Conservation (phyloP, 768 basidiomycete genomes). For the Clitopilus passeckerianus region DNA sequence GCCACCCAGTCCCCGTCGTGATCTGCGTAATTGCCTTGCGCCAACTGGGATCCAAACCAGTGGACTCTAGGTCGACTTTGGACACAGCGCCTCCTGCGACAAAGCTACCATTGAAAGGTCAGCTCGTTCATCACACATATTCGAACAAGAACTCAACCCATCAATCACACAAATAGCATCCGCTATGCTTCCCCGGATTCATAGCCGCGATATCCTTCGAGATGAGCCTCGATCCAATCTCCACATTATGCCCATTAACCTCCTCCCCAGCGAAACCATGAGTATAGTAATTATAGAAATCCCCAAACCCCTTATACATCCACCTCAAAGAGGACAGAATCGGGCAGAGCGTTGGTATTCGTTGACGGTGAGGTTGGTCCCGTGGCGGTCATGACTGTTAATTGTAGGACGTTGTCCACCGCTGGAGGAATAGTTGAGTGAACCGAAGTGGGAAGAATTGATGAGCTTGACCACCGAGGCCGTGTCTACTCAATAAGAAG, state of each 20-base stretch:
- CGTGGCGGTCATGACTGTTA: slow-evolving; percentile 34
- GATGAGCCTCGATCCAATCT: slow-evolving; percentile 28
- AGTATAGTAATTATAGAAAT: background rate
- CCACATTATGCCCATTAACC: slow-evolving; percentile 9
- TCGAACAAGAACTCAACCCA: slow-evolving; percentile 5
- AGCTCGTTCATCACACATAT: slow-evolving; percentile 12
- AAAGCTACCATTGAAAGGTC: slow-evolving; percentile 18
- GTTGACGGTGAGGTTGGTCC: too few relatives aligned
- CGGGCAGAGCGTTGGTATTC: too few relatives aligned
- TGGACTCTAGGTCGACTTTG: background rate
- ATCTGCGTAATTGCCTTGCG: too few relatives aligned
- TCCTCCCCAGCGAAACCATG: slow-evolving; percentile 7
- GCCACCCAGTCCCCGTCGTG: background rate
- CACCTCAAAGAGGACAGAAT: slow-evolving; percentile 39
- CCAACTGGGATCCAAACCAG: background rate
- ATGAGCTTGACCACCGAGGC: slow-evolving; percentile 32
- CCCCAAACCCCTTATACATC: slow-evolving; percentile 22
- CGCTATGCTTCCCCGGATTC: slow-evolving; percentile 18
- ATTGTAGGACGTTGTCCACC: slow-evolving; percentile 24
- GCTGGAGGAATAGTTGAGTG: slow-evolving; percentile 9
- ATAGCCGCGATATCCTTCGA: slow-evolving; percentile 20
- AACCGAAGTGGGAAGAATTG: slow-evolving; percentile 16
- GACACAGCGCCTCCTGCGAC: slow-evolving; percentile 33
- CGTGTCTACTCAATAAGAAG: slow-evolving; percentile 29
- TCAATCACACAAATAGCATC: slow-evolving; percentile 14